These are phyloP conservation scores for Candida multigemmis DNA, from an alignment of 805 yeast genomes.

Conservation along the genomic window DNA sequence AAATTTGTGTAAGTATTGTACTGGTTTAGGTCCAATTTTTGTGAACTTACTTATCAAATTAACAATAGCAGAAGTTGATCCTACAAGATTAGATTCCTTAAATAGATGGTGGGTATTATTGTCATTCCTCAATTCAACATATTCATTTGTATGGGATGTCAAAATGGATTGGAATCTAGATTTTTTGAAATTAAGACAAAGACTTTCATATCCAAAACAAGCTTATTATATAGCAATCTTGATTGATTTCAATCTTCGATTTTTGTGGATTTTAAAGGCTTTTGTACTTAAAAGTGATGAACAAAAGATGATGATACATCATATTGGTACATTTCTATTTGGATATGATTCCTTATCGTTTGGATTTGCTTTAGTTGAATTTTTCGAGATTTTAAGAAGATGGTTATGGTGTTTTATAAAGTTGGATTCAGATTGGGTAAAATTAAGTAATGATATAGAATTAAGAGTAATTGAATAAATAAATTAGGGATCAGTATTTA, in stretches of 20 bases:
- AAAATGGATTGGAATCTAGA: slow-evolving; percentile 81
- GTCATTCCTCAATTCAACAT: slow-evolving; percentile 56
- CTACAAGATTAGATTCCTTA: slow-evolving; percentile 9
- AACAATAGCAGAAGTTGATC: slow-evolving; percentile 5
- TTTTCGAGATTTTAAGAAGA: slow-evolving; percentile 72
- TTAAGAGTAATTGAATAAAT: background rate
- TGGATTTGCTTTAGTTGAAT: slow-evolving; percentile 61
- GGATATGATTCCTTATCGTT: slow-evolving; percentile 32
- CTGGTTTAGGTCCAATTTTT: slow-evolving; percentile 39
- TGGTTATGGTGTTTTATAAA: slow-evolving; percentile 87
- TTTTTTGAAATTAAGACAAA: slow-evolving; percentile 10
- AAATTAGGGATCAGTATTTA: no score
- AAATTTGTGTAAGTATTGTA: slow-evolving; percentile 69
- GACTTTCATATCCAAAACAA: slow-evolving; percentile 11
- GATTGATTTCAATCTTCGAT: slow-evolving; percentile 60
- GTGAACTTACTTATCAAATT: slow-evolving; percentile 16
- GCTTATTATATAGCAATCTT: slow-evolving; percentile 50
- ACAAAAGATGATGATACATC: slow-evolving; percentile 6
- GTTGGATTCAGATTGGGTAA: slow-evolving; percentile 64
- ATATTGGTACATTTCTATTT: slow-evolving; percentile 21
- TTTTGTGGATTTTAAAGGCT: slow-evolving; percentile 63
- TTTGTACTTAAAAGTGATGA: slow-evolving; percentile 24
- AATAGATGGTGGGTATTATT: slow-evolving; percentile 35
- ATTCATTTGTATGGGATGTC: slow-evolving; percentile 85
- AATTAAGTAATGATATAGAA: slow-evolving; percentile 8